Percentiles rank a stretch among this genome's conserved stretches.
Conservation (phyloP, 139 green algal species). For the Desmodesmus armatus region DNA sequence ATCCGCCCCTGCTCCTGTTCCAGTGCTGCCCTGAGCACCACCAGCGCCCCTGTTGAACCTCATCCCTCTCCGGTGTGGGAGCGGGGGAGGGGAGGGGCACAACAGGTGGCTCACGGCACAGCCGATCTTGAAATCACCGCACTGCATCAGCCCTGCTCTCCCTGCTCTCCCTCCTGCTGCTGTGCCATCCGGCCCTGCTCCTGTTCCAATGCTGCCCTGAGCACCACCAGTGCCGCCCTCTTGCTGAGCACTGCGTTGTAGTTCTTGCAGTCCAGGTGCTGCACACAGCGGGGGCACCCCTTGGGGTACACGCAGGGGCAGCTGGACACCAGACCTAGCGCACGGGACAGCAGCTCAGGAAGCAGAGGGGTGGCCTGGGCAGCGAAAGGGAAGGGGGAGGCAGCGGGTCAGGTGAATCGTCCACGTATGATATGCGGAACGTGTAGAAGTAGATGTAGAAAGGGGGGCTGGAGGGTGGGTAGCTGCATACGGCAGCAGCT, state of each 20-base stretch:
- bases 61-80: too few species aligned
- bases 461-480: too few species aligned
- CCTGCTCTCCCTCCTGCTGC: background rate
- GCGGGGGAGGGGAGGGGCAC: too few species aligned
- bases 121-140: background rate
- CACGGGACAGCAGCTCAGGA: conserved; percentile 70
- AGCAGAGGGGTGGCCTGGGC: conserved; percentile 77
- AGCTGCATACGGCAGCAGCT: conserved; percentile 82
- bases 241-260: conserved; percentile 73
- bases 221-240: conserved; percentile 50
- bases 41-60: conserved; percentile 38
- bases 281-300: conserved; percentile 91
- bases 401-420: background rate
- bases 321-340: conserved; percentile 75
- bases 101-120: background rate
- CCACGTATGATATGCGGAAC: too few species aligned
- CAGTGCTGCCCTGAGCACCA: conserved; percentile 50
- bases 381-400: background rate
- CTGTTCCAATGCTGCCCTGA: conserved; percentile 44
- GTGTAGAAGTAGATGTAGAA: too few species aligned
- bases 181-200: conserved; percentile 11
- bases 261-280: conserved; percentile 84
- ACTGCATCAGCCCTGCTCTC: background rate
- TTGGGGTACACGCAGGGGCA: conserved; percentile 74
- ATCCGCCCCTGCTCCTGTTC: conserved; percentile 42